phyloP scores from a whole-genome alignment of 441 rosid species.

The Hura crepitans region DNA sequence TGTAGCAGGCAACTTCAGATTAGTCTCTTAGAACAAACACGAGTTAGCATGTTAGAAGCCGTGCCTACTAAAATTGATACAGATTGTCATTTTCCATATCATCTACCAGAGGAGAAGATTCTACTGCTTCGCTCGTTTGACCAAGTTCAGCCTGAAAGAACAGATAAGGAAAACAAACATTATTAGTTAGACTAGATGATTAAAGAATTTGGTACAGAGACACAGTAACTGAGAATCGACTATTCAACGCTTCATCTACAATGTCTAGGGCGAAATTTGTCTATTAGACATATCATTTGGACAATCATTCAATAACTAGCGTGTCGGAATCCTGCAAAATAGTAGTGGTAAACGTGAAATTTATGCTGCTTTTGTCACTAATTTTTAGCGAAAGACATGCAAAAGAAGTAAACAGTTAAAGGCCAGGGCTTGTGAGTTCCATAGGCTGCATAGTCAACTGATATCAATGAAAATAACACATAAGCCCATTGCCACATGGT shows the following conservation, averaged over 20 bases:
- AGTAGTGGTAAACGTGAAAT: too few relatives aligned
- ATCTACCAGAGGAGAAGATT: slow-evolving; percentile 30
- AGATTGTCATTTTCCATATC: slow-evolving; percentile 60
- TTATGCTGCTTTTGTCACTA: background rate
- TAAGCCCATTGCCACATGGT: background rate
- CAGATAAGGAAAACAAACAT: background rate
- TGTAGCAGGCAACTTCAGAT: too few relatives aligned
- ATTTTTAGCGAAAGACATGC: background rate
- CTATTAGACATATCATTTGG: too few relatives aligned
- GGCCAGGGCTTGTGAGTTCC: background rate
- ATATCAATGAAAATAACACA: background rate
- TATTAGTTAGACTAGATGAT: too few relatives aligned
- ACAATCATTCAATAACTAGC: too few relatives aligned
- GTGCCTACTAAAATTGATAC: slow-evolving; percentile 32
- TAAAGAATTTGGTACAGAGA: too few relatives aligned
- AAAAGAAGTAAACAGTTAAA: background rate
- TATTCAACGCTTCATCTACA: too few relatives aligned
- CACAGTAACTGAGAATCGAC: too few relatives aligned
- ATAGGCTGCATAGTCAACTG: slow-evolving; percentile 6
- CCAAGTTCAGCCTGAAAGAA: slow-evolving; percentile 65
- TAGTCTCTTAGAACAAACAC: too few relatives aligned
- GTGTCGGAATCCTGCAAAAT: too few relatives aligned
- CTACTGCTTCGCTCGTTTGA: slow-evolving; percentile 33
- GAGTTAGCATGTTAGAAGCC: slow-evolving; percentile 17
- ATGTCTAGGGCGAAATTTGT: too few relatives aligned